Evolutionary conservation across 2,329 filamentous ascomycete species (phyloP), one percentile per base, ranked within the genome.

Genomic region (Helotiales sp.): DNA sequence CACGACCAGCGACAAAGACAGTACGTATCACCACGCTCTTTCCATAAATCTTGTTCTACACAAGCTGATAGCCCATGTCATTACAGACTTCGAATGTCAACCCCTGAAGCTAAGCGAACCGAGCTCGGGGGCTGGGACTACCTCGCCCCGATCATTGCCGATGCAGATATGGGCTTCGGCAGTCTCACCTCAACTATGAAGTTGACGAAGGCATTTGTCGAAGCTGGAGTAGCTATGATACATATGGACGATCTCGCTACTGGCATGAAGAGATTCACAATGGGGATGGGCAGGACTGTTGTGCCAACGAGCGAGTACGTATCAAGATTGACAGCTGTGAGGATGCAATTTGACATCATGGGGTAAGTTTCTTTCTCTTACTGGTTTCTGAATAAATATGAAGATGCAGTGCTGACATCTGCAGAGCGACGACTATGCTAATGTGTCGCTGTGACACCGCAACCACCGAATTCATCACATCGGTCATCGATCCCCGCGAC

Each of bases 151-250:
- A 51, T 51, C 13, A 17, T 51, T 3, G 29, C 48, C n/a, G 48
- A 36, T 19, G 48, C 24, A 13, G 48, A 51, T 15, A 51, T 51
- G 48, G 30, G 48, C 3, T 51, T 36, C 24, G 48, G 48, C 12
- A 30, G 48, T 30, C 24, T 51, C 12, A 34, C 48, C 24, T 51
- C 30, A 5, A 51, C 48, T 17, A n/a, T 36, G n/a, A 36, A 51
- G 48, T 34, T 51, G 29, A 17, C 48, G 27, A 51, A 34, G 19
- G 8, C n/a, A 12, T 51, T 51, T 17, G 29, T 51, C 2, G 29
- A 51, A 19, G 22, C 29, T 33, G 48, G 48, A 24, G 48, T 51
- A n/a, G 30, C 48, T 7, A 51, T 51, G 48, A 51, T 51, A 24
- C 48, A 51, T 36, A 17, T 51, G 7, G 48, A 36, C 36, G 48